Conservation (phyloP, 2,329 filamentous ascomycete genomes). For the Talaromyces pinophilus region DNA sequence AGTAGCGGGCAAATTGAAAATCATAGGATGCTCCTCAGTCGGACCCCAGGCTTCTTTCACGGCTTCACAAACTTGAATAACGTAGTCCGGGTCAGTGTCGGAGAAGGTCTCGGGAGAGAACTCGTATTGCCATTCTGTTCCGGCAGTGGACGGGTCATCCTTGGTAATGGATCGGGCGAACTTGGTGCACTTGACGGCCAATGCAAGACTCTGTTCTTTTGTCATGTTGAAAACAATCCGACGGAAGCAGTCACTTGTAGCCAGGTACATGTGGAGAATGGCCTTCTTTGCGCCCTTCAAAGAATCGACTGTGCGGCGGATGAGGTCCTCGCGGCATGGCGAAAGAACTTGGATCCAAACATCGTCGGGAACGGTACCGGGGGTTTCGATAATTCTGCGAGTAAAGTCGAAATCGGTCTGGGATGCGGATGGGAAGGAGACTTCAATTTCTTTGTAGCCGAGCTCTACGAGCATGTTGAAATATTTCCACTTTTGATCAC, state of each 20-base stretch:
- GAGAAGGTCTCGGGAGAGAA: conserved; percentile 70
- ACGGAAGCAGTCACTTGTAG: conserved; percentile 94
- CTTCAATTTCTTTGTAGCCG: conserved; percentile 97
- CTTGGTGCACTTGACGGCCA: conserved; percentile 83
- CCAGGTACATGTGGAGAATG: conserved; percentile 92
- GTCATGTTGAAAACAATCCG: conserved; percentile 85
- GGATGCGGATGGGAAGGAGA: conserved; percentile 91
- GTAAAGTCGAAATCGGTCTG: conserved; percentile 97
- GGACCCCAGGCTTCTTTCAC: conserved; percentile 94
- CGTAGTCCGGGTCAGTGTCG: conserved; percentile 82
- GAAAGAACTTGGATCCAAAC: conserved; percentile 90
- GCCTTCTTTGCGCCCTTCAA: conserved; percentile 88
- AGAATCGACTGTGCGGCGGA: conserved; percentile 83
- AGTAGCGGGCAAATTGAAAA: conserved; percentile 95
- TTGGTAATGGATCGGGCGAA: conserved; percentile 90
- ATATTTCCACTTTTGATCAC: conserved; percentile 91
- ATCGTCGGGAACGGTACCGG: conserved; percentile 80
- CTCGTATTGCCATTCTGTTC: conserved; percentile 58
- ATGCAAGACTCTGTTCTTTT: conserved; percentile 75
- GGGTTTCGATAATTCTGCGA: conserved; percentile 78
- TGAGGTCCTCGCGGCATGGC: conserved; percentile 88
- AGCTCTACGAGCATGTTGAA: conserved; percentile 92
- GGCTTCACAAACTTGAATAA: conserved; percentile 80
- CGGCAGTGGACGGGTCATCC: conserved; percentile 60
- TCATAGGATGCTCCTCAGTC: conserved; percentile 74